These are phyloP conservation scores for Exutisphaerella laricina DNA, from an alignment of 2,329 filamentous ascomycete genomes.

Conservation along the genomic window DNA sequence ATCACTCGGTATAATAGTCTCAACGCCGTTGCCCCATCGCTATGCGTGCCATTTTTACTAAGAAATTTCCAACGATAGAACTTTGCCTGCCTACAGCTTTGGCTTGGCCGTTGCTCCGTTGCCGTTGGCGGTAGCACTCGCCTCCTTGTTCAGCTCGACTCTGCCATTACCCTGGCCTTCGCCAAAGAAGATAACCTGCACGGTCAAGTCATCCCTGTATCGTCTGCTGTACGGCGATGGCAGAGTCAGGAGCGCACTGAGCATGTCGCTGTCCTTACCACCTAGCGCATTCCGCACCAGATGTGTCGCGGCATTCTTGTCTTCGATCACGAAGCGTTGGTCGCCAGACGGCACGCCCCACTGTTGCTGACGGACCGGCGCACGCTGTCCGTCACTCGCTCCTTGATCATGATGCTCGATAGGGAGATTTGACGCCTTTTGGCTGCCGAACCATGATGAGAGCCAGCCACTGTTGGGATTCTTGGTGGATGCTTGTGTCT, in stretches of 20 bases:
- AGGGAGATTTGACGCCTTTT: constrained; percentile 53
- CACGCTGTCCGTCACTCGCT: constrained; percentile 63
- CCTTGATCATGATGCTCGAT: constrained; percentile 60
- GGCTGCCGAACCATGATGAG: constrained; percentile 59
- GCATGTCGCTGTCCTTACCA: constrained; percentile 86
- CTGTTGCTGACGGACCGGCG: constrained; percentile 81
- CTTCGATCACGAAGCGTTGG: constrained; percentile 85
- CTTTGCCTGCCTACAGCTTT: constrained; percentile 17
- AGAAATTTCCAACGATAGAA: not conserved
- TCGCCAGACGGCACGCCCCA: constrained; percentile 76
- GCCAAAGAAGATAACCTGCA: constrained; percentile 98
- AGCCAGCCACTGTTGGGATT: constrained; percentile 55
- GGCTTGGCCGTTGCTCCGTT: constrained; percentile 21
- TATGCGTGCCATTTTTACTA: constrained; percentile 1
- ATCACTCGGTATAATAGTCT: not conserved
- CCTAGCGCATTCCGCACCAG: constrained; percentile 91
- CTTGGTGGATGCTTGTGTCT: constrained; percentile 56
- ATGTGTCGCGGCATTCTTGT: constrained; percentile 95
- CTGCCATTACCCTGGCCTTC: constrained; percentile 69
- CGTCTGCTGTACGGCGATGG: constrained; percentile 85
- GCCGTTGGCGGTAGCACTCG: constrained; percentile 54
- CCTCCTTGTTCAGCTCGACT: constrained; percentile 79
- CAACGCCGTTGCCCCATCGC: not conserved
- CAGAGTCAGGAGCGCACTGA: constrained; percentile 84
- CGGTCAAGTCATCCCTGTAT: constrained; percentile 92